Conservation (phyloP, 75 land plant genomes). For the Azolla pinnata region DNA sequence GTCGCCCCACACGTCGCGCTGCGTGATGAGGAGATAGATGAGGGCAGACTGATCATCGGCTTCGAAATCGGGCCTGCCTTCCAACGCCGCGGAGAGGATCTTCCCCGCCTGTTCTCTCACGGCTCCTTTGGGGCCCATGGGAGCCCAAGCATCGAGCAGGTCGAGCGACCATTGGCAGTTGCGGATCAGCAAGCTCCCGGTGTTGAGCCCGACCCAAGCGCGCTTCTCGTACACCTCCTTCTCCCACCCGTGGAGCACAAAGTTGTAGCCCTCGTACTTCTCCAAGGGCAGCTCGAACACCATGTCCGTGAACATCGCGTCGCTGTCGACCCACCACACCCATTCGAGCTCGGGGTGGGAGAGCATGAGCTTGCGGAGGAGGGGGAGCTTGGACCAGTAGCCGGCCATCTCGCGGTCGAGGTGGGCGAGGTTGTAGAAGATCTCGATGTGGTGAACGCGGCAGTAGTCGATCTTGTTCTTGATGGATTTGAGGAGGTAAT, state of each 20-base stretch:
- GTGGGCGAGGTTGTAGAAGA: slow-evolving; percentile 66
- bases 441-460: slow-evolving; percentile 59
- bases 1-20: slow-evolving; percentile 43
- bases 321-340: slow-evolving; percentile 78
- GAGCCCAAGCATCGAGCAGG: slow-evolving; percentile 75
- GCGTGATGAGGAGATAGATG: slow-evolving; percentile 46
- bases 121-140: slow-evolving; percentile 69
- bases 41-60: slow-evolving; percentile 76
- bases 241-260: slow-evolving; percentile 69
- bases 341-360: slow-evolving; percentile 72
- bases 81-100: slow-evolving; percentile 45
- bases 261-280: slow-evolving; percentile 46
- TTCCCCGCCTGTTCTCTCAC: slow-evolving; percentile 61
- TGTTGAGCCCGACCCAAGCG: slow-evolving; percentile 67
- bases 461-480: slow-evolving; percentile 88
- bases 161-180: slow-evolving; percentile 88
- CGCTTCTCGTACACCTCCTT: slow-evolving; percentile 48
- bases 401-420: slow-evolving; percentile 56
- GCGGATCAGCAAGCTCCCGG: slow-evolving; percentile 63
- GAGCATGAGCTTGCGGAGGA: slow-evolving; percentile 55
- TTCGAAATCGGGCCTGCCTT: slow-evolving; percentile 66
- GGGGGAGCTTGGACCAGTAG: slow-evolving; percentile 72
- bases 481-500: slow-evolving; percentile 51
- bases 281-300: slow-evolving; percentile 63
- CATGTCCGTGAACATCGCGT: slow-evolving; percentile 71